Evolutionary conservation across 2,329 filamentous ascomycete genomes (phyloP).

Genomic region (Chaetothyriales sp.): DNA sequence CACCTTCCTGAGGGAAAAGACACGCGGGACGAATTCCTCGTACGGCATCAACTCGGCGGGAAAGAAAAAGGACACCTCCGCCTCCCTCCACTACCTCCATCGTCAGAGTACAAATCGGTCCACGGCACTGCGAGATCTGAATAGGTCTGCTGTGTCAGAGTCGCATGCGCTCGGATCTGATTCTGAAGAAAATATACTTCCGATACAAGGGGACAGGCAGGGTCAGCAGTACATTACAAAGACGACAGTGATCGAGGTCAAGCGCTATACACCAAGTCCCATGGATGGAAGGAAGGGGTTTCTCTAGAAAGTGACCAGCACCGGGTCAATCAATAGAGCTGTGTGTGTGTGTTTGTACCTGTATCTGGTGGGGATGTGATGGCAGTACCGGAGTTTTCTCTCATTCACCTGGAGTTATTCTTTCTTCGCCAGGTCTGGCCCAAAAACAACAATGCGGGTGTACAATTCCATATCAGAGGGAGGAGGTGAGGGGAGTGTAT

Average conservation of each 20-base stretch:
- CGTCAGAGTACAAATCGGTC: not conserved
- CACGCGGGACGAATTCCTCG: not conserved
- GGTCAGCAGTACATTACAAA: conserved; percentile 1
- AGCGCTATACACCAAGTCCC: not conserved
- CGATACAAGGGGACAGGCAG: not conserved
- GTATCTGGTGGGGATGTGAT: no score
- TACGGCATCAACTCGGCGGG: not conserved
- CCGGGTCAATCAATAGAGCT: not conserved
- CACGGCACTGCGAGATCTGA: not conserved
- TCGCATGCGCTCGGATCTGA: not conserved
- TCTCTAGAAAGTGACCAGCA: not conserved
- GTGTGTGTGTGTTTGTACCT: not conserved
- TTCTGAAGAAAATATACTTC: conserved; percentile 2
- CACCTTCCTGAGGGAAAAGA: not conserved
- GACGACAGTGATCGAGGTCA: conserved; percentile 2
- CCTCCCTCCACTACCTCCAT: not conserved
- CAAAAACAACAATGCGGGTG: no score
- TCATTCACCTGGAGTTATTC: no score
- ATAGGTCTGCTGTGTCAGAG: not conserved
- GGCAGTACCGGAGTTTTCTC: no score
- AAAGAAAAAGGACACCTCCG: not conserved
- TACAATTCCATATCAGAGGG: no score
- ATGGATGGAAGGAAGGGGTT: not conserved
- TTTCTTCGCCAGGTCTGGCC: no score
- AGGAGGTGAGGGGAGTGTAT: no score